Evolutionary conservation across 768 basidiomycete genomes (phyloP), one percentile per base, ranked within the genome.

Genomic region (Leccinum boreale): DNA sequence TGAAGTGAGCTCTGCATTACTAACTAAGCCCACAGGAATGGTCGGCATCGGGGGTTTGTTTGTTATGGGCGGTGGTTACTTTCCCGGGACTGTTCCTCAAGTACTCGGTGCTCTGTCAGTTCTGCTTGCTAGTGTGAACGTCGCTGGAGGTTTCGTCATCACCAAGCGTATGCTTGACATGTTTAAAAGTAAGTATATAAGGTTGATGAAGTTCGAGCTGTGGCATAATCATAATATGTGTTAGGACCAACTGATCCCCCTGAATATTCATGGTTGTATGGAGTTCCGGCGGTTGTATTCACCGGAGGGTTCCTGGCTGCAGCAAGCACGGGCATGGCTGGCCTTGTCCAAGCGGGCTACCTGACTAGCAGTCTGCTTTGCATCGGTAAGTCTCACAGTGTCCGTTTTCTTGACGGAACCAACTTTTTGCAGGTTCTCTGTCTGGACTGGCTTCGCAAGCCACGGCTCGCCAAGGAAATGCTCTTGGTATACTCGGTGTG

Each of bases 81-180:
- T 92, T 12, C 92, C 92, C 17, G 86, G 84, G 45, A 93, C 92
- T 1, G 75, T 91, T 60, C 86, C 92, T 51, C 92, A 94, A 73
- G 75, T 77, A 12, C 77, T 94, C 14, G 92, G 91, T 58, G 90
- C 92, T 3, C 58, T 87, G 14, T 90, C 92, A 14, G 92, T 94
- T n/a, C 81, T 94, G 52, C 75, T 94, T 31, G 92, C 92, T 23
- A 90, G 89, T 58, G 83, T 94, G 58, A 94, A 94, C 66, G 91
- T 94, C 53, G 84, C 89, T 35, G 92, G 92, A 52, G 92, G 92
- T 46, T 94, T 93, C 65, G 85, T 92, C 39, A 87, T 94, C 65
- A 93, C 91, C 23, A 92, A 92, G 72, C 86, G 92, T 45, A 94
- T 94, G 92, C 76, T 94, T 59, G 90, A 94, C 67, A 92, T 94